phyloP scores from a whole-genome alignment of 2,329 filamentous ascomycete species.

The Paraphaeosphaeria minitans region DNA sequence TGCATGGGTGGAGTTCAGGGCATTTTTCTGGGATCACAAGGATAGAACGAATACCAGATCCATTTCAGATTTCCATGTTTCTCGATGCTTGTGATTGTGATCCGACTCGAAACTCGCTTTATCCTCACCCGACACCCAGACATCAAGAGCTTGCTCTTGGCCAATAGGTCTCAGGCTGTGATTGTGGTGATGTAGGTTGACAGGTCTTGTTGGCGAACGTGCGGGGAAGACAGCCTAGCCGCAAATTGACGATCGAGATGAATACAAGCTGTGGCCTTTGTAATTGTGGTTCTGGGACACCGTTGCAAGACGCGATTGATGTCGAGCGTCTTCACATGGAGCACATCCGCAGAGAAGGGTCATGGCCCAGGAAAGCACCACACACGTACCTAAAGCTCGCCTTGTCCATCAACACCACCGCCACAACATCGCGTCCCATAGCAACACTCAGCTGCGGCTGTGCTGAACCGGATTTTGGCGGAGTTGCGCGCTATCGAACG shows the following conservation, averaged over 20 bases:
- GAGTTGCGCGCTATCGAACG: not conserved
- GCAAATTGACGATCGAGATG: not conserved
- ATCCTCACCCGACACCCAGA: too few species aligned
- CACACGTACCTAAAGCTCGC: not conserved
- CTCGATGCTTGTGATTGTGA: not conserved
- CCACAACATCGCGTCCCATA: not conserved
- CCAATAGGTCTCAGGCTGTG: too few species aligned
- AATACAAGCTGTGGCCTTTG: not conserved
- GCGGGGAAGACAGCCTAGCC: not conserved
- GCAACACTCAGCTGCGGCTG: not conserved
- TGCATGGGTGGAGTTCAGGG: conserved; percentile 31
- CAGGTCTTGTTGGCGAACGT: not conserved
- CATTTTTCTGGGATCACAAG: conserved; percentile 8
- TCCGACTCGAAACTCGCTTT: not conserved
- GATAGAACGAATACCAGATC: conserved; percentile 18
- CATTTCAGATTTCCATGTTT: not conserved
- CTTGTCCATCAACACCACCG: not conserved
- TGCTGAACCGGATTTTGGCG: not conserved
- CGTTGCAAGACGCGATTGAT: not conserved
- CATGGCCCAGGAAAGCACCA: not conserved
- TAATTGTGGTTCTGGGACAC: not conserved
- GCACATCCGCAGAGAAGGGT: not conserved
- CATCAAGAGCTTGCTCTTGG: too few species aligned
- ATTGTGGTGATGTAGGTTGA: not conserved
- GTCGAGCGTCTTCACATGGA: not conserved